Percentiles rank a stretch among this genome's conserved stretches.
phyloP scores from a whole-genome alignment of 2,329 filamentous ascomycete genomes.

The Ophiosphaerella korrae region DNA sequence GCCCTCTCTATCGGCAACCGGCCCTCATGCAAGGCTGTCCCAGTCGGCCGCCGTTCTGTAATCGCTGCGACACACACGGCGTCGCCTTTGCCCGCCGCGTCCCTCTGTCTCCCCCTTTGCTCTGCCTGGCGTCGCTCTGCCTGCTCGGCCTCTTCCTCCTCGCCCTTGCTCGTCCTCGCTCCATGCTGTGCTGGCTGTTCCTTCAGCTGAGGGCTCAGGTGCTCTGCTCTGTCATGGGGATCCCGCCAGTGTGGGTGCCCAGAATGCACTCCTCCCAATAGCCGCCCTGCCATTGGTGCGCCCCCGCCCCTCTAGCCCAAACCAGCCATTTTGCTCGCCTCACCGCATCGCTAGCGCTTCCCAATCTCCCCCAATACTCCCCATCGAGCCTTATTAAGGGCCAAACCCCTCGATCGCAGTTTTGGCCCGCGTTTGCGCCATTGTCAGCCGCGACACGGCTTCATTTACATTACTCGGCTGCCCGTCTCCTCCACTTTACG shows the following conservation, averaged over 20 bases:
- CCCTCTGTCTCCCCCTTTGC: background rate
- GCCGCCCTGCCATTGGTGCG: slow-evolving; percentile 17
- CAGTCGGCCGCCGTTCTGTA: background rate
- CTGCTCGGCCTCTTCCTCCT: slow-evolving; percentile 13
- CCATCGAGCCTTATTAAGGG: slow-evolving; percentile 22
- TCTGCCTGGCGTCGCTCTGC: slow-evolving; percentile 15
- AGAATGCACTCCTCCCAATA: slow-evolving; percentile 21
- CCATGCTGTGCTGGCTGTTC: background rate
- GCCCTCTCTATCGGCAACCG: slow-evolving; percentile 20
- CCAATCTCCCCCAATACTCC: slow-evolving; percentile 3
- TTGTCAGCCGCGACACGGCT: slow-evolving; percentile 26
- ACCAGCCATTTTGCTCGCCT: slow-evolving; percentile 13
- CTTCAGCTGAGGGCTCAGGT: slow-evolving; percentile 13
- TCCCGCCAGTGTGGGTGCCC: slow-evolving; percentile 15
- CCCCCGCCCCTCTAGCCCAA: slow-evolving; percentile 1
- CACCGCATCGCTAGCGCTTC: background rate
- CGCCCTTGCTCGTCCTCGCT: slow-evolving; percentile 9
- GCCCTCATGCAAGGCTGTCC: slow-evolving; percentile 16
- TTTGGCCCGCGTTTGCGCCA: slow-evolving; percentile 12
- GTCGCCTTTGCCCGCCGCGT: slow-evolving; percentile 20
- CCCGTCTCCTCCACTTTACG: slow-evolving; percentile 9
- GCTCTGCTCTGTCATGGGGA: slow-evolving; percentile 11
- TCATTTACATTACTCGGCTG: slow-evolving; percentile 28
- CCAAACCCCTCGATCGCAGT: slow-evolving; percentile 23
- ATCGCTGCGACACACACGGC: slow-evolving; percentile 30